A percentile compares a stretch with the other conserved stretches of the same genome.
These are phyloP conservation scores for Calonectria pauciramosa DNA, from an alignment of 2,329 filamentous ascomycete genomes.

Conservation along the genomic window DNA sequence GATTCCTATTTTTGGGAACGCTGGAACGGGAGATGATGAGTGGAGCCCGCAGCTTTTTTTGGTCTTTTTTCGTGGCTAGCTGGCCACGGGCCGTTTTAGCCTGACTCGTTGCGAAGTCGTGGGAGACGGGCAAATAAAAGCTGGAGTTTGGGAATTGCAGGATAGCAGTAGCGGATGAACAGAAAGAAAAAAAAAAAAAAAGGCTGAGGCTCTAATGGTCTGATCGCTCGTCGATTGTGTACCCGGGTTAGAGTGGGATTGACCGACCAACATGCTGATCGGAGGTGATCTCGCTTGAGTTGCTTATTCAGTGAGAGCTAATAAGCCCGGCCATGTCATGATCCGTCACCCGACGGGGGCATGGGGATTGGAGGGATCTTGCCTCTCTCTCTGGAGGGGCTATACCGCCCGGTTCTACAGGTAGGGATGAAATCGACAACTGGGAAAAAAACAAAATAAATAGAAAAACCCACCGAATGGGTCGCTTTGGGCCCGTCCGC, in stretches of 20 bases:
- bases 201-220: neutral
- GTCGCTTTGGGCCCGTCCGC: neutral
- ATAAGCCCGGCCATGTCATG: neutral
- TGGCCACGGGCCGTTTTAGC: neutral
- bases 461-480: neutral
- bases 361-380: neutral
- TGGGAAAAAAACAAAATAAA: neutral
- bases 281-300: constrained; percentile 6
- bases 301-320: constrained; percentile 1
- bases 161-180: too few species aligned
- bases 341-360: neutral
- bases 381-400: neutral
- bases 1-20: constrained; percentile 42
- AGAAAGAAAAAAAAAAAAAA: neutral
- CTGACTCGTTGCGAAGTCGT: neutral
- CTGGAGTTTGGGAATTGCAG: neutral
- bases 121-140: neutral
- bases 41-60: constrained; percentile 21
- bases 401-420: neutral
- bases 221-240: neutral
- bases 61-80: neutral
- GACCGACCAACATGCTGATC: neutral
- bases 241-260: neutral
- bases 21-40: constrained; percentile 24
- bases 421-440: constrained; percentile 6